Evolutionary conservation across 805 yeast genomes (phyloP).

Genomic region (Cyberlindnera xishuangbannaensis): DNA sequence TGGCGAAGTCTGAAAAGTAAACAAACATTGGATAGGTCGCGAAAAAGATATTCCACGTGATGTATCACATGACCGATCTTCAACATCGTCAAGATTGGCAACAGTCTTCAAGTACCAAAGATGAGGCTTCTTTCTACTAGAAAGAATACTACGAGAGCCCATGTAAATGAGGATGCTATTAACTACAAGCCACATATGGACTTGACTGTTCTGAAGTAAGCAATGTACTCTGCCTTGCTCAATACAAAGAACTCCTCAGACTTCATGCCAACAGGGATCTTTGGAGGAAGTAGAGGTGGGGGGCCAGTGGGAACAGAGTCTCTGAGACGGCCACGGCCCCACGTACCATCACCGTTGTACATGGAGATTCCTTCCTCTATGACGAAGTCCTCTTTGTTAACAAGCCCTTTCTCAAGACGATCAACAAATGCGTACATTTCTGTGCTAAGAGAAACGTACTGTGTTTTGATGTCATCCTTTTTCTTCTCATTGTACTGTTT

Average conservation of each 20-base stretch:
- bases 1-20: slow-evolving; percentile 6
- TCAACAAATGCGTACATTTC: slow-evolving; percentile 17
- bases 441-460: slow-evolving; percentile 12
- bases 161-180: too few species aligned
- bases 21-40: slow-evolving; percentile 2
- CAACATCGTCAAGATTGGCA: neutral
- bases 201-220: slow-evolving; percentile 8
- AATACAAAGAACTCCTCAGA: slow-evolving; percentile 20
- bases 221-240: slow-evolving; percentile 11
- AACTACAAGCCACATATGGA: slow-evolving; percentile 2
- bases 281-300: slow-evolving; percentile 22
- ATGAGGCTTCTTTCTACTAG: neutral
- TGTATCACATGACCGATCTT: too few species aligned
- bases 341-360: slow-evolving; percentile 24
- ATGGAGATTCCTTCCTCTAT: slow-evolving; percentile 21
- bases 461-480: neutral
- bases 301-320: slow-evolving; percentile 11
- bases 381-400: slow-evolving; percentile 13
- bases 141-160: too few species aligned
- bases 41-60: too few species aligned
- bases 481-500: slow-evolving; percentile 5
- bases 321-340: slow-evolving; percentile 18
- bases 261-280: slow-evolving; percentile 24
- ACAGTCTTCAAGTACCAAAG: neutral
- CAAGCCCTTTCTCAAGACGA: slow-evolving; percentile 18